Evolutionary conservation across 805 yeast species (phyloP), one percentile per base, ranked within the genome.

Genomic region (Priceomyces haplophilus): DNA sequence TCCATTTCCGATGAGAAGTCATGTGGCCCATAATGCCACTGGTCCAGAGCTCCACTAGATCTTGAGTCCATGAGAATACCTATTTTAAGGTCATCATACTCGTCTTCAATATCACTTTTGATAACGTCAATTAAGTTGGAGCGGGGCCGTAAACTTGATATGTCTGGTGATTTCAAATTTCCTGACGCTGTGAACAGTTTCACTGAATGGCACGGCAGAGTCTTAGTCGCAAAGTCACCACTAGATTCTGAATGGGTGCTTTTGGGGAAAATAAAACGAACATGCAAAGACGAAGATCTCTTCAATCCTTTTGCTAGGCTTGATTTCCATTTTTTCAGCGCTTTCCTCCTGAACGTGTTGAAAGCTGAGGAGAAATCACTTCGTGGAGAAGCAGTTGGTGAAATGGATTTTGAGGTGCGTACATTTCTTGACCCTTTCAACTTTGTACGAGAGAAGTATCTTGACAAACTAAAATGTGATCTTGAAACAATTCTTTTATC

Each of bases 251-350:
- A 10, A 30, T n/a, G 17, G 23, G 25, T 36, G 6, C 17, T 25
- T 23, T 27, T 23, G 19, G 24, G 42, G 35, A 18, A 38, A 18
- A n/a, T 37, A 42, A 38, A 42, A 27, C 41, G 48, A 23, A 42
- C 45, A 15, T 38, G 43, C 19, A 41, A 10, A 6, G 34, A 34
- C 29, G 37, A 8, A 11, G 23, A 12, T 31, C 40, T 20, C 11
- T 17, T 24, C 10, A 24, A 11, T 31, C 34, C 36, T 16, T 34
- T 3, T 12, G 33, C 21, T 4, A 43, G 27, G 18, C 43, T 42
- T 7, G 45, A 34, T 24, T 34, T 47, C 23, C 40, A 44, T 33
- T 38, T 47, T 19, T 29, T 34, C 21, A 18, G 41, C 5, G 38
- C 17, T 20, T 29, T 42, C 5, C 24, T 36, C 19, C 29, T 42